Evolutionary conservation across 148 eudicot genomes (phyloP), one percentile per base, ranked within the genome.

Genomic region (Polygonum aviculare): DNA sequence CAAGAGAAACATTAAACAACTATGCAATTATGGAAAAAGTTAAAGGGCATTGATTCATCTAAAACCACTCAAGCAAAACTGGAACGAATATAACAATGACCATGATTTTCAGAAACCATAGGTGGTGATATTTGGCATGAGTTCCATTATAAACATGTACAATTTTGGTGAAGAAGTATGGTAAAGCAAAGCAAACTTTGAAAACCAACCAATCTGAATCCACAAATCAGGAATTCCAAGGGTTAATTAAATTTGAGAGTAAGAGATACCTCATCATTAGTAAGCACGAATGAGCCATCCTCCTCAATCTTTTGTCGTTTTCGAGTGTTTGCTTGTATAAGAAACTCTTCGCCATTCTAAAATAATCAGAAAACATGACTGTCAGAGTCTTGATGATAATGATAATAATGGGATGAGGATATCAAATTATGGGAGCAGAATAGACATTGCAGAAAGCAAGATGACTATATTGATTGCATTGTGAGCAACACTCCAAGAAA

Each of bases 271-370:
- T 96, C 90, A 77, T 76, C 83, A 74, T 75, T 83, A 79, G 89
- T 84, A 79, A 55, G 74, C 55, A 50, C 83, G 78, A 88, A 45
- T 77, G 85, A 72, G 59, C 81, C 79, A 73, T 81, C 89, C 49
- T 89, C 89, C 55, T 90, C 86, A 75, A 90, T 79, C 80, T 86
- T 93, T 77, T 72, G 89, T 65, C 98, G 97, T 86, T 96, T 96
- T 76, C 84, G 89, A 87, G 89, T 91, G 81, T 93, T 96, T 22
- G 99, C 98, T 86, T 86, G 94, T 80, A 96, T 93, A 75, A 93
- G 94, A 82, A 81, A 96, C 12, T 84, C 94, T 19, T 86, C 91
- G 69, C 91, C 99, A 80, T 84, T 91, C 99, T 96, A 79, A 48
- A 79, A 82, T 72, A 52, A 45, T 15, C 73, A 33, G 49, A 57